Evolutionary conservation across 176 grass and related monocot genomes (phyloP).

Genomic region (Dendrocalamus sinicus): DNA sequence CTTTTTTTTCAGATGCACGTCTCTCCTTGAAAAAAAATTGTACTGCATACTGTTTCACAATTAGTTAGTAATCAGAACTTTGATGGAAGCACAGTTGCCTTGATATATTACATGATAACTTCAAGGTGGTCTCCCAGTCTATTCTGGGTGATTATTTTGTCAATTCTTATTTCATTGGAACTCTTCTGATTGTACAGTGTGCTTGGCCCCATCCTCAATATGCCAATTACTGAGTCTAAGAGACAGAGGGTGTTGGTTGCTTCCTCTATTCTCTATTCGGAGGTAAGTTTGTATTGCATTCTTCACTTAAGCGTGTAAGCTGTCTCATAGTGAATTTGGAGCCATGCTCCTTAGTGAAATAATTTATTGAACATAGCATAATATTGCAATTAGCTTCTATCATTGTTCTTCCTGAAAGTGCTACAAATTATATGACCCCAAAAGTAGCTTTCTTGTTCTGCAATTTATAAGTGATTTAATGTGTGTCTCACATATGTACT

Average conservation of each 20-base stretch:
- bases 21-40: neutral
- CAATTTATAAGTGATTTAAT: neutral
- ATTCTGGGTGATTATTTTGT: conserved; percentile 23
- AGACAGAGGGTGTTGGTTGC: conserved; percentile 96
- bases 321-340: conserved; percentile 30
- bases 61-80: conserved; percentile 35
- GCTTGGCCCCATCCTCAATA: conserved; percentile 96
- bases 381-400: neutral
- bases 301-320: conserved; percentile 30
- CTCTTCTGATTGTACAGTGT: conserved; percentile 77
- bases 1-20: conserved; percentile 2
- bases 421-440: neutral
- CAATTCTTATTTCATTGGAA: conserved; percentile 50
- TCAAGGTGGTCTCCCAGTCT: conserved; percentile 29
- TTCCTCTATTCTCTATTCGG: conserved; percentile 93
- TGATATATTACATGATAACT: conserved; percentile 21
- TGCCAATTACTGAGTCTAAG: conserved; percentile 91
- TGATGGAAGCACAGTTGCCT: conserved; percentile 17
- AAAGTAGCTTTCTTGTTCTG: conserved; percentile 3
- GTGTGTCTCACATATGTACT: neutral
- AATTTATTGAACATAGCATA: neutral
- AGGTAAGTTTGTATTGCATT: conserved; percentile 65
- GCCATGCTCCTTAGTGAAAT: neutral
- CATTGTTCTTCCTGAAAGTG: conserved; percentile 1
- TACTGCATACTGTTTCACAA: conserved; percentile 10